phyloP scores from a whole-genome alignment of 2,329 filamentous ascomycete species.

The Claviceps sorghi region DNA sequence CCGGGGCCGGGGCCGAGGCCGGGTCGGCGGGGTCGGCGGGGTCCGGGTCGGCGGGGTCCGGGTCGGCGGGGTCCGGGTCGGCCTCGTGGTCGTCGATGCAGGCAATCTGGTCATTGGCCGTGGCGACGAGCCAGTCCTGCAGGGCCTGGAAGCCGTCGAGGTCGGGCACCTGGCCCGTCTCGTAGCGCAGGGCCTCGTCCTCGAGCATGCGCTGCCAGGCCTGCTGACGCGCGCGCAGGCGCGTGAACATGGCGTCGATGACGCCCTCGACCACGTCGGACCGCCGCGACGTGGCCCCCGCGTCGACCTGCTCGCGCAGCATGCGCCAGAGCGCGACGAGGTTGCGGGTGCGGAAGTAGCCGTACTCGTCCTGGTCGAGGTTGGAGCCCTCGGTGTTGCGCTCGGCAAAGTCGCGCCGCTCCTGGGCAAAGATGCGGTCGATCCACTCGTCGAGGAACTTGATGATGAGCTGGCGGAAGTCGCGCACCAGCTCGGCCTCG shows the following conservation, averaged over 20 bases:
- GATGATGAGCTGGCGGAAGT: conserved; percentile 91
- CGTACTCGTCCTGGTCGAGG: conserved; percentile 75
- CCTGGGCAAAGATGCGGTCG: conserved; percentile 73
- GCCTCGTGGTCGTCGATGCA: conserved; percentile 89
- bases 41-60: conserved; percentile 29
- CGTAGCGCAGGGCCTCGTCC: conserved; percentile 66
- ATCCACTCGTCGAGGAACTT: conserved; percentile 96
- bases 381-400: conserved; percentile 58
- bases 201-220: conserved; percentile 81
- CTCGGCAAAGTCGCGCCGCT: conserved; percentile 66
- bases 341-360: conserved; percentile 83
- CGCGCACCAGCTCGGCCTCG: conserved; percentile 76
- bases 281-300: conserved; percentile 71
- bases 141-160: conserved; percentile 60
- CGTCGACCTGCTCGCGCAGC: conserved; percentile 81
- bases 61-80: conserved; percentile 18
- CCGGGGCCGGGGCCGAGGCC: too few relatives aligned
- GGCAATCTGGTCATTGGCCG: conserved; percentile 96
- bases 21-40: too few relatives aligned
- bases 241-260: conserved; percentile 86
- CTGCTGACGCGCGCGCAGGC: conserved; percentile 68
- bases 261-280: conserved; percentile 89
- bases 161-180: conserved; percentile 37
- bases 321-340: conserved; percentile 94
- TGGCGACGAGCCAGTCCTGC: conserved; percentile 91